phyloP scores from a whole-genome alignment of 2,329 filamentous ascomycete genomes.

The Colletotrichum musicola region DNA sequence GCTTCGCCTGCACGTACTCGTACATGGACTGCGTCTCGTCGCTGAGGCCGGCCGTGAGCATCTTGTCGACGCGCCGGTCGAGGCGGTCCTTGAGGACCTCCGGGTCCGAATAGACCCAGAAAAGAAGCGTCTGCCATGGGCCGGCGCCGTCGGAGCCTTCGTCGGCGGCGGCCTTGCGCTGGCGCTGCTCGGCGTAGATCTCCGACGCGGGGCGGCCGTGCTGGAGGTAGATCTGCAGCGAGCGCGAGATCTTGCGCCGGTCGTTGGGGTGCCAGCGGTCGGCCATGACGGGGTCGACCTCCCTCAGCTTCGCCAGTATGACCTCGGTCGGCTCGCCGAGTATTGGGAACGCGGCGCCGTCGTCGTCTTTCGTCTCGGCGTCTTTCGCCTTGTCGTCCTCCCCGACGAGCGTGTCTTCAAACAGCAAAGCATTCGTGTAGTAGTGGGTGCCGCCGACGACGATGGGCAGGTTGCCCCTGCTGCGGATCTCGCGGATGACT shows the following conservation, averaged over 20 bases:
- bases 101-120: slow-evolving; percentile 87
- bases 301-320: slow-evolving; percentile 78
- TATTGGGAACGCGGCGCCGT: slow-evolving; percentile 71
- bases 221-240: slow-evolving; percentile 88
- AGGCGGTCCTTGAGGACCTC: slow-evolving; percentile 78
- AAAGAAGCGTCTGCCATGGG: slow-evolving; percentile 73
- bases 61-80: slow-evolving; percentile 83
- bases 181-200: slow-evolving; percentile 83
- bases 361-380: slow-evolving; percentile 5
- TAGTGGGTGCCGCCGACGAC: slow-evolving; percentile 96
- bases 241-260: slow-evolving; percentile 87
- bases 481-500: slow-evolving; percentile 82
- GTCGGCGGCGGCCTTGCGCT: slow-evolving; percentile 49
- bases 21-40: slow-evolving; percentile 63
- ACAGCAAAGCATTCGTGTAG: slow-evolving; percentile 90
- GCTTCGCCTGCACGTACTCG: slow-evolving; percentile 50
- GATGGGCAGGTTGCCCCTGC: slow-evolving; percentile 84
- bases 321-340: slow-evolving; percentile 77
- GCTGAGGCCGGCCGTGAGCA: slow-evolving; percentile 73
- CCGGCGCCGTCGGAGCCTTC: slow-evolving; percentile 37
- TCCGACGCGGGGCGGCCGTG: slow-evolving; percentile 87
- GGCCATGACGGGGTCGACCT: slow-evolving; percentile 92
- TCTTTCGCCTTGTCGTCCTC: slow-evolving; percentile 47
- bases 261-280: slow-evolving; percentile 95
- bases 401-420: slow-evolving; percentile 76